Conservation (phyloP, 2,329 filamentous ascomycete genomes). For the Fusarium xylarioides region DNA sequence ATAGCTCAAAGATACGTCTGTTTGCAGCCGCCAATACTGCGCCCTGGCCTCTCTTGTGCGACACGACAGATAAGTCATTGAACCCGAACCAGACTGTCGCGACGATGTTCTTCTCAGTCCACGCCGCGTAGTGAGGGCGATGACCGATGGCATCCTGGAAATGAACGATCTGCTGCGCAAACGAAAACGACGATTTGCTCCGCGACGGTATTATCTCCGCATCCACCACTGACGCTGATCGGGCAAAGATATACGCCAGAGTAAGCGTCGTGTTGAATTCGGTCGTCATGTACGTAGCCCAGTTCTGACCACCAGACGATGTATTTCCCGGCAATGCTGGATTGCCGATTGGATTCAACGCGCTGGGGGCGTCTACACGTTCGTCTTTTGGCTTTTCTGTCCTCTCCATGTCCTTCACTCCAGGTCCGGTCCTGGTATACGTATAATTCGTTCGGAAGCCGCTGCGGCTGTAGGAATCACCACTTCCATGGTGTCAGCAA, state of each 20-base stretch:
- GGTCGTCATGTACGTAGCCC: not conserved
- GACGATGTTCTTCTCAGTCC: not conserved
- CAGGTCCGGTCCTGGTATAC: not conserved
- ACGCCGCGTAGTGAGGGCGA: not conserved
- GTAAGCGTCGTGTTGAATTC: slow-evolving; percentile 4
- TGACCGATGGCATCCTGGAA: not conserved
- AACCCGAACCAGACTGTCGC: slow-evolving; percentile 1
- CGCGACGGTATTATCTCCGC: not conserved
- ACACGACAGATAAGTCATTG: not conserved
- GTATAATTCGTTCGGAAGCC: not conserved
- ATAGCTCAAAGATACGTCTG: not conserved
- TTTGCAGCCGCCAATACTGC: not conserved
- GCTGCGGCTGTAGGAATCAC: not conserved
- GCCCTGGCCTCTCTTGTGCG: not conserved
- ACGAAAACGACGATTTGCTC: not conserved
- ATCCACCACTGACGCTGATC: not conserved
- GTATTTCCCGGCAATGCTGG: not conserved
- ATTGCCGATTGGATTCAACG: not conserved
- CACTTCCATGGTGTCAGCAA: not conserved
- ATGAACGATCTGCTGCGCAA: not conserved
- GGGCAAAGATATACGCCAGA: not conserved
- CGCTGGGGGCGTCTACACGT: not conserved
- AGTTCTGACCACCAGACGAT: not conserved
- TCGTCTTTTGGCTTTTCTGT: not conserved
- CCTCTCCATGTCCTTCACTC: not conserved